phyloP scores from a whole-genome alignment of 805 yeast species.

The Blastobotrys muscicola region DNA sequence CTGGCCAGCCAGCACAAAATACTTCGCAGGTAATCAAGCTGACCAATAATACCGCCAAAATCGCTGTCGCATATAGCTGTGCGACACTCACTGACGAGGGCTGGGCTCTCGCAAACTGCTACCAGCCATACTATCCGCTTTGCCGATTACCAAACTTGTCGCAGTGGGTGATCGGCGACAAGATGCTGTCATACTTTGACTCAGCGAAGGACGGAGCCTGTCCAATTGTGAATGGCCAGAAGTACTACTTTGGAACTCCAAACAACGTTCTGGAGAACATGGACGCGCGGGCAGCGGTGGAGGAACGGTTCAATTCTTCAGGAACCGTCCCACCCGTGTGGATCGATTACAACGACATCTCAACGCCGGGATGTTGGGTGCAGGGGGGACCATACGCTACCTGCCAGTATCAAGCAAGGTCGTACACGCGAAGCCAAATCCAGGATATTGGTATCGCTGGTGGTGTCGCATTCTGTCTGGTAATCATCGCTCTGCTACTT shows the following conservation, averaged over 20 bases:
- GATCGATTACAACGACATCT: conserved; percentile 75
- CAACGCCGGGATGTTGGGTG: conserved; percentile 73
- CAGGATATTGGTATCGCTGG: conserved; percentile 60
- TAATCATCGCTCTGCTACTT: conserved; percentile 43
- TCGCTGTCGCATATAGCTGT: conserved; percentile 35
- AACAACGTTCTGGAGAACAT: neutral
- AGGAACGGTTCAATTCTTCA: conserved; percentile 11
- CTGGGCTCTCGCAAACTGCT: conserved; percentile 65
- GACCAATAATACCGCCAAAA: conserved; percentile 1
- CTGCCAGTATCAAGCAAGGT: conserved; percentile 65
- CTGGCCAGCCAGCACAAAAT: conserved; percentile 38
- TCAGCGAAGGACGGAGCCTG: conserved; percentile 23
- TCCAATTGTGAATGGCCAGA: conserved; percentile 15
- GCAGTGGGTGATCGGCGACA: conserved; percentile 29
- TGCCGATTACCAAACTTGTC: conserved; percentile 41
- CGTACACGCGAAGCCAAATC: conserved; percentile 47
- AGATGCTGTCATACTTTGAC: conserved; percentile 27
- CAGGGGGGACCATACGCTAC: conserved; percentile 65
- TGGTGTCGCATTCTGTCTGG: conserved; percentile 43
- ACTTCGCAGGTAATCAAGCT: conserved; percentile 5
- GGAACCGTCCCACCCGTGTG: conserved; percentile 40
- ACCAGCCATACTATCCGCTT: conserved; percentile 39
- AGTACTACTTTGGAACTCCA: no score
- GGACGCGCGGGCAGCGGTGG: neutral
- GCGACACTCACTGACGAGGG: conserved; percentile 37